Evolutionary conservation across 2,329 filamentous ascomycete species (phyloP).

Genomic region (Colletotrichum trifolii): DNA sequence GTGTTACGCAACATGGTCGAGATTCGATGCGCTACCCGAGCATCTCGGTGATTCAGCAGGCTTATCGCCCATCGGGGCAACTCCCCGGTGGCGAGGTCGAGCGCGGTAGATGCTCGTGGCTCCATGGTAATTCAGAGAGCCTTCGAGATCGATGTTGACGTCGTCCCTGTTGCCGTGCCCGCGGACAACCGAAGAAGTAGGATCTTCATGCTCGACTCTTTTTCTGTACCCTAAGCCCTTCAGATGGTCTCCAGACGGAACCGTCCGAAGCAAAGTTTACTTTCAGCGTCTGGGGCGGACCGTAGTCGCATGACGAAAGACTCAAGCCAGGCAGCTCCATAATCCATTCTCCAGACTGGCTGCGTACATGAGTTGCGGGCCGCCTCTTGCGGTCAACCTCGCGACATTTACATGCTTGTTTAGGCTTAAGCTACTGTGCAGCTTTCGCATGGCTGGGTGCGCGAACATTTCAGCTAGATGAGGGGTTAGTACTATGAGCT

Average conservation of each 20-base stretch:
- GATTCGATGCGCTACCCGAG: conserved; percentile 27
- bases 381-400: conserved; percentile 30
- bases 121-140: conserved; percentile 38
- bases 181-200: background rate
- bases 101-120: conserved; percentile 43
- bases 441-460: conserved; percentile 35
- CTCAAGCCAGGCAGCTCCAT: conserved; percentile 30
- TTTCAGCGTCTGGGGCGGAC: conserved; percentile 4
- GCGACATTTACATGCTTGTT: conserved; percentile 35
- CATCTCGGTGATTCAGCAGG: background rate
- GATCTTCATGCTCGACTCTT: no score
- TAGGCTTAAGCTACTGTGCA: conserved; percentile 16
- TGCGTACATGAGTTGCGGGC: conserved; percentile 35
- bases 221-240: no score
- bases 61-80: background rate
- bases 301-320: conserved; percentile 28
- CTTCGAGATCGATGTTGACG: conserved; percentile 29
- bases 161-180: background rate
- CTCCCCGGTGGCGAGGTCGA: background rate
- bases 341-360: conserved; percentile 33
- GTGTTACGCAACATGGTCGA: conserved; percentile 39
- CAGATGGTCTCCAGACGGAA: conserved; percentile 3
- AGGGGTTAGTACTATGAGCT: background rate
- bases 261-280: conserved; percentile 33
- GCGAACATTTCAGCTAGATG: conserved; percentile 34